Percentiles rank a stretch among this genome's conserved stretches.
Conservation (phyloP, 106 monocot genomes). For the Iris macrosiphon region DNA sequence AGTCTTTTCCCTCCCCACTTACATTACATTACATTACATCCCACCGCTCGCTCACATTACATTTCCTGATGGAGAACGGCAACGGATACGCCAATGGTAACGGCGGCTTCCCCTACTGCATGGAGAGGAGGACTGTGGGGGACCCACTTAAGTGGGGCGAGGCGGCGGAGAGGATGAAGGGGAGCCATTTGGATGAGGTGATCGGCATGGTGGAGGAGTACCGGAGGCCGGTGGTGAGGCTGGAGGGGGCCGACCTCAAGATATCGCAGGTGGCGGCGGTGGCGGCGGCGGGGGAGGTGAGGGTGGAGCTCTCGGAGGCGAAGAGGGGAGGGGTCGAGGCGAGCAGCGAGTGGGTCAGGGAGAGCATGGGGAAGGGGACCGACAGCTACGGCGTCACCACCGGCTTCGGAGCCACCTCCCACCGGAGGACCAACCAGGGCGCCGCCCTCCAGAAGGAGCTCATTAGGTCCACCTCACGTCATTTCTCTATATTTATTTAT, state of each 20-base stretch:
- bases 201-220: constrained; percentile 24
- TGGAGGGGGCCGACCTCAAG: constrained; percentile 11
- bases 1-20: too few relatives aligned
- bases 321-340: constrained; percentile 21
- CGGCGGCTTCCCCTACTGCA: neutral
- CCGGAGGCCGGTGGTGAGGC: constrained; percentile 7
- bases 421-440: constrained; percentile 36
- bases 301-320: constrained; percentile 23
- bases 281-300: neutral
- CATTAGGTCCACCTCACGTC: constrained; percentile 22
- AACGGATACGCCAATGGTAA: neutral
- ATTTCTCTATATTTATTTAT: too few relatives aligned
- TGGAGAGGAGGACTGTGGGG: neutral
- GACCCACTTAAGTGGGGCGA: constrained; percentile 14
- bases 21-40: too few relatives aligned
- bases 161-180: constrained; percentile 14
- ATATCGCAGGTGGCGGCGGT: constrained; percentile 19
- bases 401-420: constrained; percentile 45
- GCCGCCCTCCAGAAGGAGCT: constrained; percentile 43
- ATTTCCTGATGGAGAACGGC: constrained; percentile 13
- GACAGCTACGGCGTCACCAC: constrained; percentile 53
- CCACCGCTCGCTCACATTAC: too few relatives aligned
- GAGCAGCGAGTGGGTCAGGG: constrained; percentile 37
- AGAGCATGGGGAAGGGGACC: constrained; percentile 28
- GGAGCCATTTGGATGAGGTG: constrained; percentile 24